Conservation (phyloP, 495 filamentous ascomycete species). For the Beverwykella pulmonaria region DNA sequence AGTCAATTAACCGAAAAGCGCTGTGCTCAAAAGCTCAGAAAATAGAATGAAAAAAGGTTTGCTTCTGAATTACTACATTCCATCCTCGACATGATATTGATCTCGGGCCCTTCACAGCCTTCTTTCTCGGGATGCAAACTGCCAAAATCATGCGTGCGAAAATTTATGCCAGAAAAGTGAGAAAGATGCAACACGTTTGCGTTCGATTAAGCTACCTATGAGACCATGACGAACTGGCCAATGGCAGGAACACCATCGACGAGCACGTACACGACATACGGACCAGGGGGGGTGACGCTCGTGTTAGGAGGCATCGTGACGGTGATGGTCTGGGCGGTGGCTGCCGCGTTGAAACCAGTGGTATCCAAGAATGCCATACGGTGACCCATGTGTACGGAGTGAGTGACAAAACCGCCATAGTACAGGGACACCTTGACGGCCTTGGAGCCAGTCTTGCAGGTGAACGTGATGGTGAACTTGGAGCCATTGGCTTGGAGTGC, state of each 20-base stretch:
- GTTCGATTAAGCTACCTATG: slow-evolving; percentile 10
- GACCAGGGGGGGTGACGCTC: slow-evolving; percentile 61
- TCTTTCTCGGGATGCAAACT: background rate
- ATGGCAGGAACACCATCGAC: slow-evolving; percentile 60
- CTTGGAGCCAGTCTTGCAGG: slow-evolving; percentile 45
- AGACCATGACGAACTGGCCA: slow-evolving; percentile 36
- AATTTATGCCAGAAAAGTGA: background rate
- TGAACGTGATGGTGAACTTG: slow-evolving; percentile 55
- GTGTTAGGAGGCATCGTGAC: slow-evolving; percentile 59
- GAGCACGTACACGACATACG: slow-evolving; percentile 64
- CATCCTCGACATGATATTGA: background rate
- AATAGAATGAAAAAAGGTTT: background rate
- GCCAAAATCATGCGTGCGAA: background rate
- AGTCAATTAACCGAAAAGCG: too few species aligned
- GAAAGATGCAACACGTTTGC: background rate
- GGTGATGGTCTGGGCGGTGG: slow-evolving; percentile 51
- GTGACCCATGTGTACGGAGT: slow-evolving; percentile 65
- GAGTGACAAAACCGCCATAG: slow-evolving; percentile 65
- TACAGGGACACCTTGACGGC: slow-evolving; percentile 56
- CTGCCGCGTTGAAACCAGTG: slow-evolving; percentile 51
- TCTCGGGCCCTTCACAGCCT: background rate
- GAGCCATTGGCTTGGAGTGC: slow-evolving; percentile 50
- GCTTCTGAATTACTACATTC: background rate
- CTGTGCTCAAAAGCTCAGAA: too few species aligned
- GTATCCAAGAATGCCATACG: slow-evolving; percentile 61